Percentiles rank a stretch among this genome's conserved stretches.
phyloP scores from a whole-genome alignment of 129 eudicot species.

The Helianthus annuus region DNA sequence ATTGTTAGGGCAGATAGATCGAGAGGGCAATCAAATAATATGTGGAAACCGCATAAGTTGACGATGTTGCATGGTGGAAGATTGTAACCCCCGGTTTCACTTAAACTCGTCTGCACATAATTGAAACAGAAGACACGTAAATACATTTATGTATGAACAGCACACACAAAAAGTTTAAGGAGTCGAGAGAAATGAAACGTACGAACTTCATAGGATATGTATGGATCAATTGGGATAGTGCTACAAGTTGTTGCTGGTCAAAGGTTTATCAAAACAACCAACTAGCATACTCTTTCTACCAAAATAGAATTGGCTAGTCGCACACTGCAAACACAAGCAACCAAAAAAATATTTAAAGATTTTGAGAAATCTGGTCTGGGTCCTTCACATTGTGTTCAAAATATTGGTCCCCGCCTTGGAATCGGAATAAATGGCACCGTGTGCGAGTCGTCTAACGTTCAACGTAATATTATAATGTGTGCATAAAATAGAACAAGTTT shows the following conservation, averaged over 20 bases:
- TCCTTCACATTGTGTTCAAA: not conserved
- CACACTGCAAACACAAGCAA: not conserved
- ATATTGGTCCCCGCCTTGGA: too few species aligned
- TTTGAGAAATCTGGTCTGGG: not conserved
- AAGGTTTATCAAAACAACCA: not conserved
- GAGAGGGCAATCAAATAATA: conserved; percentile 85
- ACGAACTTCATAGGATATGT: conserved; percentile 36
- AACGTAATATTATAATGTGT: too few species aligned
- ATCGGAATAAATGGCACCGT: too few species aligned
- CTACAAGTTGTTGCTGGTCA: not conserved
- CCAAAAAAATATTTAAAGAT: not conserved
- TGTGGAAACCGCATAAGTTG: conserved; percentile 52
- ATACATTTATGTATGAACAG: not conserved
- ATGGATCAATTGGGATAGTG: not conserved
- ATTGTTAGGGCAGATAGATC: conserved; percentile 72
- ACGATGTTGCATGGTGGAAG: conserved; percentile 82
- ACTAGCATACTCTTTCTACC: not conserved
- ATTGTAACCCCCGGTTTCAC: conserved; percentile 61
- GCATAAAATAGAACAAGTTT: too few species aligned
- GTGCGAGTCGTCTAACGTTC: too few species aligned
- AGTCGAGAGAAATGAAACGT: conserved; percentile 22
- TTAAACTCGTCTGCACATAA: conserved; percentile 75
- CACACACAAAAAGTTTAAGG: not conserved
- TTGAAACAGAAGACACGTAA: not conserved
- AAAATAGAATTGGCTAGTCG: not conserved